These are phyloP conservation scores for Cornus suecica DNA, from an alignment of 148 eudicot species.

Conservation along the genomic window DNA sequence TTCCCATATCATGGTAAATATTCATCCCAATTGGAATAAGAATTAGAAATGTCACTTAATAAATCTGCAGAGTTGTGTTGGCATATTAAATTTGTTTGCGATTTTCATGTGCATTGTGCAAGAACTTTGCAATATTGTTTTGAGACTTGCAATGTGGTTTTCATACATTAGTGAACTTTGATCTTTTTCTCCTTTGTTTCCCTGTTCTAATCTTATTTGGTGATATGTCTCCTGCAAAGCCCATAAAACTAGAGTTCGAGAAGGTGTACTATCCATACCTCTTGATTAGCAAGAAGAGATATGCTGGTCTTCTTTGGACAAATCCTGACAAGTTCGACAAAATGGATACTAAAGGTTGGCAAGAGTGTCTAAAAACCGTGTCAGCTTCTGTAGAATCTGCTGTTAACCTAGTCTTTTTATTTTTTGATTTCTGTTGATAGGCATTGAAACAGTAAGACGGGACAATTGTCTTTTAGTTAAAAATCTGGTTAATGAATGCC, in stretches of 20 bases:
- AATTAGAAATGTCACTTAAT: neutral
- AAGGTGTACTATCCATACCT: conserved; percentile 93
- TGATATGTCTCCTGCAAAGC: conserved; percentile 43
- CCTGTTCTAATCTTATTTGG: conserved; percentile 3
- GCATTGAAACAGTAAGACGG: conserved; percentile 95
- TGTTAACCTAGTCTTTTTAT: conserved; percentile 13
- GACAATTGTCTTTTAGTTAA: conserved; percentile 94
- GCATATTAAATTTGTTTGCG: neutral
- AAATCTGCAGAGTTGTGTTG: neutral
- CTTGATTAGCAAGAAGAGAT: conserved; percentile 95
- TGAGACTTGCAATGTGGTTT: neutral
- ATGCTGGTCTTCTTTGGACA: conserved; percentile 95
- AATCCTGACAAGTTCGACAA: conserved; percentile 84
- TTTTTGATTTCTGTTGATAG: conserved; percentile 36
- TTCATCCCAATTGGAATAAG: conserved; percentile 3
- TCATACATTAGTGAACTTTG: neutral
- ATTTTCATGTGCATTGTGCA: conserved; percentile 5
- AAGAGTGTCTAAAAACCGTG: neutral
- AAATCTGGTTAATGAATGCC: conserved; percentile 90
- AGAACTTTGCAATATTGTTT: neutral
- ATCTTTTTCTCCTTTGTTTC: conserved; percentile 2
- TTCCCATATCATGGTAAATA: neutral
- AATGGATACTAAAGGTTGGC: conserved; percentile 95
- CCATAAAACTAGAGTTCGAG: conserved; percentile 96
- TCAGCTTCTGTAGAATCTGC: conserved; percentile 2